Conservation (phyloP, 108 stramenopile species). For the Stephanodiscus minutulus region DNA sequence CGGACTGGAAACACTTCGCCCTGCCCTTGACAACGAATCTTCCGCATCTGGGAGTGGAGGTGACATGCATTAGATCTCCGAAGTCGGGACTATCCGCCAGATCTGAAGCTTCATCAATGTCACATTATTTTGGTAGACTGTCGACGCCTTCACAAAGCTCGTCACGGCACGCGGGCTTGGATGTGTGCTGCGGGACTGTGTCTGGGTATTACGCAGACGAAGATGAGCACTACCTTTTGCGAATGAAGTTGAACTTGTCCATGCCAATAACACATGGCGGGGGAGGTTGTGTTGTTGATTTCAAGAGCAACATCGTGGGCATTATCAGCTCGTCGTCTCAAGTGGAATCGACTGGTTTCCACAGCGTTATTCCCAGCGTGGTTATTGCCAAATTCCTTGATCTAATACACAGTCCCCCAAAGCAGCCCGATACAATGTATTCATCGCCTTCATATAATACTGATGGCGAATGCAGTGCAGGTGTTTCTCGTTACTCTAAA, state of each 20-base stretch:
- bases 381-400: conserved; percentile 46
- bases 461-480: conserved; percentile 2
- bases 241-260: conserved; percentile 57
- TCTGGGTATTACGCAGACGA: conserved; percentile 11
- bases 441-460: not conserved
- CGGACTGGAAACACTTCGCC: not conserved
- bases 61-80: conserved; percentile 9
- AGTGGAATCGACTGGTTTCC: conserved; percentile 39
- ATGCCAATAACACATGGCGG: conserved; percentile 43
- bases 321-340: conserved; percentile 48
- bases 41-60: conserved; percentile 15
- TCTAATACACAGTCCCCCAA: not conserved
- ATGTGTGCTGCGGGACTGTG: not conserved
- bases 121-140: not conserved
- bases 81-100: not conserved
- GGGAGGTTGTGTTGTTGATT: conserved; percentile 54
- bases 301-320: conserved; percentile 48
- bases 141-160: not conserved
- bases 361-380: conserved; percentile 46
- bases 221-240: conserved; percentile 29
- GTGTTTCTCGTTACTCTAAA: not conserved
- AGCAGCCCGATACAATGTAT: not conserved
- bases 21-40: conserved; percentile 4
- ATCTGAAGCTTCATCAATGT: not conserved
- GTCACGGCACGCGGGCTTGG: not conserved